phyloP scores from a whole-genome alignment of 495 filamentous ascomycete species.

The Neurospora sp. region DNA sequence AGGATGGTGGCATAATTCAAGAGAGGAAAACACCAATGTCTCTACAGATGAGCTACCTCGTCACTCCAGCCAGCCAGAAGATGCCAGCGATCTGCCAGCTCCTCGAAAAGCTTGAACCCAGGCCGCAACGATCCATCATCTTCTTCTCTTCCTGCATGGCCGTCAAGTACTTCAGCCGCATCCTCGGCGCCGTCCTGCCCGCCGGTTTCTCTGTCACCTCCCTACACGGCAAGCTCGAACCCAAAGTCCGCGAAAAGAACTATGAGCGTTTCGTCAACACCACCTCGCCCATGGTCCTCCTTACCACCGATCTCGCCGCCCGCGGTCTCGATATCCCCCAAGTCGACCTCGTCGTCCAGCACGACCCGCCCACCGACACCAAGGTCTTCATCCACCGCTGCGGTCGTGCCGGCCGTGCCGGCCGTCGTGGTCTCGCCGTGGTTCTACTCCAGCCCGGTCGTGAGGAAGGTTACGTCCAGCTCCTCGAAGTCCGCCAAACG shows the following conservation, averaged over 20 bases:
- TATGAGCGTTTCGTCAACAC: slow-evolving; percentile 47
- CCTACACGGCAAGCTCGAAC: slow-evolving; percentile 87
- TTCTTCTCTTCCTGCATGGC: slow-evolving; percentile 90
- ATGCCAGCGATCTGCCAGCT: slow-evolving; percentile 62
- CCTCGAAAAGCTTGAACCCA: slow-evolving; percentile 55
- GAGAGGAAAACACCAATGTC: slow-evolving; percentile 82
- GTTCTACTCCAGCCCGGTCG: slow-evolving; percentile 71
- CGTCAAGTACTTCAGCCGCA: slow-evolving; percentile 83
- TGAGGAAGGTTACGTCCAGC: slow-evolving; percentile 83
- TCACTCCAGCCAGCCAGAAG: slow-evolving; percentile 65
- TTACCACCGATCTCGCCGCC: slow-evolving; percentile 57
- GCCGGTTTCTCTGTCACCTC: slow-evolving; percentile 60
- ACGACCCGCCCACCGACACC: slow-evolving; percentile 85
- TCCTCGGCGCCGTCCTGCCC: slow-evolving; percentile 57
- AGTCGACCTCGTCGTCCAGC: slow-evolving; percentile 86
- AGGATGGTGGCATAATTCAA: slow-evolving; percentile 54
- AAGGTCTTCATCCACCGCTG: slow-evolving; percentile 94
- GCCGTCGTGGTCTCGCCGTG: slow-evolving; percentile 73
- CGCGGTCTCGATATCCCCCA: slow-evolving; percentile 89
- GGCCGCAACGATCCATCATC: slow-evolving; percentile 78
- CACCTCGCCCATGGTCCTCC: slow-evolving; percentile 61
- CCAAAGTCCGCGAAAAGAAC: slow-evolving; percentile 42
- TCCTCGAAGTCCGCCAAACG: slow-evolving; percentile 82
- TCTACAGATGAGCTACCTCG: slow-evolving; percentile 82
- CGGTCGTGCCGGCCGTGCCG: slow-evolving; percentile 84